Base-by-base conservation (phyloP, 2,329 filamentous ascomycete genomes). In the Cadophora malorum region DNA sequence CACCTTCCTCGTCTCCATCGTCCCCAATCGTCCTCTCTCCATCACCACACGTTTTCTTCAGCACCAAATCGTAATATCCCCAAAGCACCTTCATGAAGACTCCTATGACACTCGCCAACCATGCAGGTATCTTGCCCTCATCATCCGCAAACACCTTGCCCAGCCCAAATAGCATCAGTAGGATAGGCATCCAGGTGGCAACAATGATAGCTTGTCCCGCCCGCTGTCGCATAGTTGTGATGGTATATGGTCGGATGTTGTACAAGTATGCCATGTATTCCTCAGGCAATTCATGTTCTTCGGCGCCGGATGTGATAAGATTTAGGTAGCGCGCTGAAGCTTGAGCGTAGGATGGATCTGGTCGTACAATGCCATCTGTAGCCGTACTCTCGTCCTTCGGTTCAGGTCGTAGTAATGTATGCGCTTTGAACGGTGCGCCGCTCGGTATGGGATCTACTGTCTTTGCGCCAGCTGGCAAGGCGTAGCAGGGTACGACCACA, bases 241-340 rank as follows among this genome's bases (percentile, higher is more conserved):
- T 82, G 0, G 83, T 88, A 78, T 95, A 98, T 0, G 92, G 82
- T 64, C 87, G 85, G 56, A 97, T 83, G 16, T 84, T 80, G 8
- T 85, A 81, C 3, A 99, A 84, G 78, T 94, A 97, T 1, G 82
- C 81, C 73, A 89, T 89, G 76, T 97, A 99, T 65, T 91, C 89
- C 5, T 84, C 79, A 0, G 96, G 96, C 0, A 99, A 83, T n/a
- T 84, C 83, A 77, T 96, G 91, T 78, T 98, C 94, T 1, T 82
- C 81, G 0, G 93, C 94, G 19, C 96, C 96, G 71, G 90, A 87
- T 16, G 85, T 88, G 73, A 99, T 87, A 62, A 97, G 85, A 69
- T 90, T 90, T 28, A 97, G 82, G 78, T 99, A 98, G 14, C 96
- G 89, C 53, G 88, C 83, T 1, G 93, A 97, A 0, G 96, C 86